Base-by-base conservation (phyloP, 2,329 filamentous ascomycete species). In the Bipolaris oryzae region DNA sequence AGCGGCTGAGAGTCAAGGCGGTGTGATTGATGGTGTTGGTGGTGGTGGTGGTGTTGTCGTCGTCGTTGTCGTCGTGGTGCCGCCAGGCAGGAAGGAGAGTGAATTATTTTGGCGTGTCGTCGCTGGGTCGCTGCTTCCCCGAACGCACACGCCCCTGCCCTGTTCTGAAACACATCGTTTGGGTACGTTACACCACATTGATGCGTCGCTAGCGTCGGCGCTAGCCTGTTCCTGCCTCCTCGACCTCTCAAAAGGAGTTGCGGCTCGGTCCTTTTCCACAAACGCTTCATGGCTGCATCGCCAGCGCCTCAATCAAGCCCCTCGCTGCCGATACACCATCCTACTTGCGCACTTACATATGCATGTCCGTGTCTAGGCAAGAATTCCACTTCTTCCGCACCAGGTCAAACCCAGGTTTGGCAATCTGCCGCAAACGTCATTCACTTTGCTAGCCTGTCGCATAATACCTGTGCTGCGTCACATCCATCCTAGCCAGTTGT, bases 161-260 rank as follows among this genome's bases (percentile, higher is more conserved):
- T 25, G 45, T 47, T 50, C 47, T 62, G 59, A 62, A 62, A 62
- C 59, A 57, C 42, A 42, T 55, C 42, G 38, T 41, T 25, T 34
- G 45, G 34, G 33, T 34, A 47, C 45, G 34, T 42, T 44, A 39
- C 50, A 48, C 47, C 35, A 46, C 20, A 57, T 50, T 57, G 47
- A 47, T 39, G 35, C 50, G 21, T 43, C 46, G n/a, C 43, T 44
- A 42, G 45, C 42, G 15, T 23, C 13, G 13, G 39, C 60, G 50
- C 61, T 63, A 61, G 47, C 58, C 61, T 63, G 61, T 63, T 61
- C 58, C 58, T 63, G 53, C 55, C 31, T 43, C 13, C 35, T n/a
- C 18, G 15, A 41, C 51, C 35, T n/a, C 20, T 42, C 33, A 55
- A 62, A 62, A 62, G 60, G 57, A 55, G 60, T 50, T 47, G 58